phyloP scores from a whole-genome alignment of 192 early-diverging fungal genomes.

The Backusella luteola region DNA sequence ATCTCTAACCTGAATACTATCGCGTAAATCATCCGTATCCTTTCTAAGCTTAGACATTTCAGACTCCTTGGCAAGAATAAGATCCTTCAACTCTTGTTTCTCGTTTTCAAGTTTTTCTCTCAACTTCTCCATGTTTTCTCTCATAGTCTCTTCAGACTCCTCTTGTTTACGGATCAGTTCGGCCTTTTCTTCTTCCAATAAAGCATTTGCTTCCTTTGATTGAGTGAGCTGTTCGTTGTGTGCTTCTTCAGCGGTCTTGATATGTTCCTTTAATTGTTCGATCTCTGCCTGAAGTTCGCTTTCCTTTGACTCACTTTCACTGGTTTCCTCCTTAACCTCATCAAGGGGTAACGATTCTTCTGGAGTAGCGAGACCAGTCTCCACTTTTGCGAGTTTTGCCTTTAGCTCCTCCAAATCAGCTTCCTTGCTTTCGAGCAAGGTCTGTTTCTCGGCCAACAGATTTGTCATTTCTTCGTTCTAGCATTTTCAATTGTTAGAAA shows the following conservation, averaged over 20 bases:
- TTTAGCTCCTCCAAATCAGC: slow-evolving; percentile 10
- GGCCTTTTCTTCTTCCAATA: slow-evolving; percentile 21
- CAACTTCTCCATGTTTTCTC: slow-evolving; percentile 28
- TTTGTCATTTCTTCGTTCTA: slow-evolving; percentile 17
- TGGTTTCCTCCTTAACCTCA: not conserved
- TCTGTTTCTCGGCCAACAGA: slow-evolving; percentile 1
- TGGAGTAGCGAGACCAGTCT: not conserved
- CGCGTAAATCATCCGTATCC: slow-evolving; percentile 18
- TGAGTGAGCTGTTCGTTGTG: not conserved
- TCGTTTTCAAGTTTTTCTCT: slow-evolving; percentile 25
- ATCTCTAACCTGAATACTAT: slow-evolving; percentile 22
- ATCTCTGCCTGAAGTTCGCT: not conserved
- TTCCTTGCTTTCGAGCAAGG: not conserved
- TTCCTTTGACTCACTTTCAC: not conserved
- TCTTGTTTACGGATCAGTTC: slow-evolving; percentile 8
- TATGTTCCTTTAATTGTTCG: not conserved
- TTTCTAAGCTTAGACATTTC: slow-evolving; percentile 8
- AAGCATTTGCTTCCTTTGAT: not conserved
- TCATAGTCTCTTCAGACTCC: slow-evolving; percentile 9
- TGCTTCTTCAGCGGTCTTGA: not conserved
- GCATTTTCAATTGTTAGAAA: not conserved
- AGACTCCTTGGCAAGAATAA: not conserved
- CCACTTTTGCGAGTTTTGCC: slow-evolving; percentile 4
- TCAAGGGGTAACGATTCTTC: slow-evolving; percentile 9
- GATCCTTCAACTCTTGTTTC: slow-evolving; percentile 9